phyloP scores from a whole-genome alignment of 345 rosid genomes.

The Sonneratia alba region DNA sequence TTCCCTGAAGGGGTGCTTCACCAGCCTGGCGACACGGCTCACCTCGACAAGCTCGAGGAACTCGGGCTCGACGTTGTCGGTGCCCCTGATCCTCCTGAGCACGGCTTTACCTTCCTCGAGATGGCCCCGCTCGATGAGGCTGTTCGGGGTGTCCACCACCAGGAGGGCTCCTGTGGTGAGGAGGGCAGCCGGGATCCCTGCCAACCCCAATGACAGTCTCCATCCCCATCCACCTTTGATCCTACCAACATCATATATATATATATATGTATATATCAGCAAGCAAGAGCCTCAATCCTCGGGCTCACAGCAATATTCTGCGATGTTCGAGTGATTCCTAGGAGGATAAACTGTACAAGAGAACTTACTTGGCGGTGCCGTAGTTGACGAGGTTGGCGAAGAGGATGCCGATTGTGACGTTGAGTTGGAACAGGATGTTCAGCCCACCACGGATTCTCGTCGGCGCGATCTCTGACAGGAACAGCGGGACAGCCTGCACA shows the following conservation, averaged over 20 bases:
- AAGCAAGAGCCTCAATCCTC: no score
- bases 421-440: slow-evolving; percentile 90
- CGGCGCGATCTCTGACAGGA: slow-evolving; percentile 95
- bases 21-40: slow-evolving; percentile 66
- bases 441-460: slow-evolving; percentile 91
- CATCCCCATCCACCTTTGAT: slow-evolving; percentile 86
- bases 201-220: slow-evolving; percentile 84
- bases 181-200: slow-evolving; percentile 82
- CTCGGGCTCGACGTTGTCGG: slow-evolving; percentile 76
- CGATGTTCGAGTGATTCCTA: no score
- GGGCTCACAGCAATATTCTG: no score
- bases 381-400: slow-evolving; percentile 92
- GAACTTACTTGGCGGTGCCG: slow-evolving; percentile 69
- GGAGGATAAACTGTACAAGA: no score
- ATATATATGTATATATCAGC: no score
- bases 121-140: slow-evolving; percentile 81
- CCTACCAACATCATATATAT: slow-evolving; percentile 20
- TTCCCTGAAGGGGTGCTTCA: slow-evolving; percentile 83
- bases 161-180: slow-evolving; percentile 70
- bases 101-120: slow-evolving; percentile 79
- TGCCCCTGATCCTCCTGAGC: slow-evolving; percentile 70
- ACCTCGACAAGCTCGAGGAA: slow-evolving; percentile 84
- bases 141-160: slow-evolving; percentile 86
- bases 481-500: slow-evolving; percentile 64
- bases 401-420: slow-evolving; percentile 87